Evolutionary conservation across 2,329 filamentous ascomycete genomes (phyloP).

Genomic region (Leptographium galeiforme): DNA sequence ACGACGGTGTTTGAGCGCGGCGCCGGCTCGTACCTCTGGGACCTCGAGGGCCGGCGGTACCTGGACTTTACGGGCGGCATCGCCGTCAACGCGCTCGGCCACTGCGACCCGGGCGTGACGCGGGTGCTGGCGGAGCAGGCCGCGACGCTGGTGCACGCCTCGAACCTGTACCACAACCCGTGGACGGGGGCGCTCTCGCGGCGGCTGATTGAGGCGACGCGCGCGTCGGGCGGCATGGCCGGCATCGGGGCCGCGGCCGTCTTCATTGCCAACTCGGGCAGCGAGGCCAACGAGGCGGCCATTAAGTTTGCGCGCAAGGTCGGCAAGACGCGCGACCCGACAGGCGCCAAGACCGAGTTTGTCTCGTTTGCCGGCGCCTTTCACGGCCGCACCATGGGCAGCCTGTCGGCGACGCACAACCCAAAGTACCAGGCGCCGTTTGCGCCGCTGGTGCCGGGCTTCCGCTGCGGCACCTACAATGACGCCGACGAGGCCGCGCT

Average conservation of each 20-base stretch:
- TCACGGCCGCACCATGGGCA: slow-evolving; percentile 93
- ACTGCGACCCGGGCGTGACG: slow-evolving; percentile 70
- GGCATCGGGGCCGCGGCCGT: slow-evolving; percentile 45
- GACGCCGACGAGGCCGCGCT: slow-evolving; percentile 65
- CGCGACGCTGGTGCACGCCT: slow-evolving; percentile 74
- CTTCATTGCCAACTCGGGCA: slow-evolving; percentile 93
- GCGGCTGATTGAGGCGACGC: slow-evolving; percentile 69
- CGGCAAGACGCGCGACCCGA: slow-evolving; percentile 61
- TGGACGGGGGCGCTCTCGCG: slow-evolving; percentile 88
- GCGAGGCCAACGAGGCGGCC: slow-evolving; percentile 93
- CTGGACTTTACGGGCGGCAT: slow-evolving; percentile 94
- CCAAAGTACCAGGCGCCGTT: slow-evolving; percentile 96
- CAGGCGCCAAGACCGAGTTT: slow-evolving; percentile 64
- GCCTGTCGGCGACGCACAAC: slow-evolving; percentile 90
- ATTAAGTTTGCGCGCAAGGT: slow-evolving; percentile 94
- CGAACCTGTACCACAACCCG: slow-evolving; percentile 93
- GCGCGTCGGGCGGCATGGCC: slow-evolving; percentile 68
- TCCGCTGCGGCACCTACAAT: slow-evolving; percentile 76
- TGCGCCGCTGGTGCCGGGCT: slow-evolving; percentile 88
- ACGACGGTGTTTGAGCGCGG: slow-evolving; percentile 82
- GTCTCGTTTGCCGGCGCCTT: slow-evolving; percentile 89
- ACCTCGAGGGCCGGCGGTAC: slow-evolving; percentile 78
- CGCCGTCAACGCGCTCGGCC: slow-evolving; percentile 84
- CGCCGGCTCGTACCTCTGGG: slow-evolving; percentile 77
- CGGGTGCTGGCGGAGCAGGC: slow-evolving; percentile 53